phyloP scores from a whole-genome alignment of 2,329 filamentous ascomycete genomes.

The Aphanocladium album region DNA sequence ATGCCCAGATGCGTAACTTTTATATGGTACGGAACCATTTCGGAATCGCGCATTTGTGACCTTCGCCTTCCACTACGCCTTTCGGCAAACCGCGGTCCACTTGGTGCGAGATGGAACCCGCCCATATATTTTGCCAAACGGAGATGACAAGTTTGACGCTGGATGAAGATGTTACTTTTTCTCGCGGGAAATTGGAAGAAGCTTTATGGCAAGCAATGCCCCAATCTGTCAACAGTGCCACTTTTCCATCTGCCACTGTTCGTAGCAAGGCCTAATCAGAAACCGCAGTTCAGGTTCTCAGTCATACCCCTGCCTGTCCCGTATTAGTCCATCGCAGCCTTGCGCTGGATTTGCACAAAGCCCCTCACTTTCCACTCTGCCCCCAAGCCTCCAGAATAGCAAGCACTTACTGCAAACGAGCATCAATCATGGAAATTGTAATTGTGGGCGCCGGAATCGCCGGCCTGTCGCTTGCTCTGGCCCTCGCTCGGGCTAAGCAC shows the following conservation, averaged over 20 bases:
- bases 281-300: too few species aligned
- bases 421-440: conserved; percentile 16
- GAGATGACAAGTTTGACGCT: not conserved
- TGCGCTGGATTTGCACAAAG: not conserved
- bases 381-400: too few species aligned
- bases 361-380: not conserved
- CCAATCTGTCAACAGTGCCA: too few species aligned
- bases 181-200: too few species aligned
- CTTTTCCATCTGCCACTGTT: too few species aligned
- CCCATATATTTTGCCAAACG: not conserved
- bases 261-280: too few species aligned
- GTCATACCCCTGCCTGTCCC: too few species aligned
- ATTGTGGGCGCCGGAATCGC: conserved; percentile 45
- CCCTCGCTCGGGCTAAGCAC: conserved; percentile 39
- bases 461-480: conserved; percentile 29
- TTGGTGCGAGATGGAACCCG: not conserved
- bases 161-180: not conserved
- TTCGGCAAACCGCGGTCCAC: not conserved
- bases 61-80: not conserved
- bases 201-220: too few species aligned
- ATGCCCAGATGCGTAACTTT: not conserved
- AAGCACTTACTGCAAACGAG: not conserved
- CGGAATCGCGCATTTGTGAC: not conserved
- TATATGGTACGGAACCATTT: not conserved
- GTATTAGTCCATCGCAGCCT: not conserved